A percentile compares a stretch with the other conserved stretches of the same genome.
Evolutionary conservation across 257 asterid genomes (phyloP).

Genomic region (Scutellaria galericulata): DNA sequence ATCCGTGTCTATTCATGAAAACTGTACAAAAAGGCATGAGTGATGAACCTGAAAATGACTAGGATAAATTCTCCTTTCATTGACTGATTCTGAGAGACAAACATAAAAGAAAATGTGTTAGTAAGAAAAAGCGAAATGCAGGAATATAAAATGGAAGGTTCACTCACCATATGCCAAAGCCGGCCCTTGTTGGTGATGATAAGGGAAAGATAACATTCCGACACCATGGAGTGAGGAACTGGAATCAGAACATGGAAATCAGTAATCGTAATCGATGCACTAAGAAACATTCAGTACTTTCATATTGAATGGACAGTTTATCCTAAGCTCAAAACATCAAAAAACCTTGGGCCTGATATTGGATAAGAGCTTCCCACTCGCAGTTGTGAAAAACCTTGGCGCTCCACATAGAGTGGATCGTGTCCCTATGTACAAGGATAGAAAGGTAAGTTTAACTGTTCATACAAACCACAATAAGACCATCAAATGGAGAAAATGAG

Average conservation of each 20-base stretch:
- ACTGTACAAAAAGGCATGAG: conserved; percentile 15
- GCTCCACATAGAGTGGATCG: conserved; percentile 43
- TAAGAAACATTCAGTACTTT: conserved; percentile 1
- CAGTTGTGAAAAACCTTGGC: conserved; percentile 43
- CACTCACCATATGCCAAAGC: conserved; percentile 40
- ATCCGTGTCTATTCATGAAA: background rate
- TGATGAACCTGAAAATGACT: conserved; percentile 41
- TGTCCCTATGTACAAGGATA: conserved; percentile 47
- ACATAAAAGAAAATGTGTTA: background rate
- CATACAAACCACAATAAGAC: conserved; percentile 10
- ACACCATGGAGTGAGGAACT: conserved; percentile 40
- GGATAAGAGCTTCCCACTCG: conserved; percentile 47
- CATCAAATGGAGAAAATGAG: background rate
- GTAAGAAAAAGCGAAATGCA: conserved; percentile 7
- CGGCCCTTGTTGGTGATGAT: conserved; percentile 35
- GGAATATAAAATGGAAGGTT: conserved; percentile 11
- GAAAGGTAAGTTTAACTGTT: conserved; percentile 18
- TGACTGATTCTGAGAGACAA: conserved; percentile 41
- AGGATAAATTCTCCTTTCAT: conserved; percentile 38
- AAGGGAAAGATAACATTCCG: conserved; percentile 28
- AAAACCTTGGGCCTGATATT: conserved; percentile 51
- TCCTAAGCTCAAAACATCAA: conserved; percentile 11
- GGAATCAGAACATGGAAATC: conserved; percentile 29
- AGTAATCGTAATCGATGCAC: conserved; percentile 15
- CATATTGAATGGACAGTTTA: conserved; percentile 17